Conservation (phyloP, 2,329 filamentous ascomycete genomes). For the Ambrosiella beaveri region DNA sequence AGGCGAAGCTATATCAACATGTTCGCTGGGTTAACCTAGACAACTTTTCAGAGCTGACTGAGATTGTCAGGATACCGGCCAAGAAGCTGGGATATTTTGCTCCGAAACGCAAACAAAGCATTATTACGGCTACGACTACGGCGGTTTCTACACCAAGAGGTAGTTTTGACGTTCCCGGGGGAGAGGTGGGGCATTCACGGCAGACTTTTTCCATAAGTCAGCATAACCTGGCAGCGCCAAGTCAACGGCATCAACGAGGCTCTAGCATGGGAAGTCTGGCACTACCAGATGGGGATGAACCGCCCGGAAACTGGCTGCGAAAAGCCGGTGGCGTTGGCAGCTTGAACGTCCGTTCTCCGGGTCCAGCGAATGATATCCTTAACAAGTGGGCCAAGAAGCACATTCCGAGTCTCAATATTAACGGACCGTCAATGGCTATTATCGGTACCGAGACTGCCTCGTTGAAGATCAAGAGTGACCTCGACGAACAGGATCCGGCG, state of each 20-base stretch:
- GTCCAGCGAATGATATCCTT: conserved; percentile 67
- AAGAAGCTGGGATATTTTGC: conserved; percentile 81
- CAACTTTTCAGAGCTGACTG: conserved; percentile 48
- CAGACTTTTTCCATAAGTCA: not conserved
- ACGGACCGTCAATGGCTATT: conserved; percentile 49
- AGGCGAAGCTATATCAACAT: conserved; percentile 61
- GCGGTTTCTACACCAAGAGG: conserved; percentile 49
- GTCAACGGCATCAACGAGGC: conserved; percentile 1
- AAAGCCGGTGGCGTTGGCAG: conserved; percentile 82
- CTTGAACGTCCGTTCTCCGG: conserved; percentile 55
- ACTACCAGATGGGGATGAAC: conserved; percentile 15
- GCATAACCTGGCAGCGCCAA: not conserved
- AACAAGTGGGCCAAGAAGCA: conserved; percentile 75
- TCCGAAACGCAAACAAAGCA: conserved; percentile 72
- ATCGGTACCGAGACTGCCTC: conserved; percentile 43
- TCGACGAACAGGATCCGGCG: conserved; percentile 24
- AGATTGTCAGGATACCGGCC: conserved; percentile 71
- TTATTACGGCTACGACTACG: conserved; percentile 37
- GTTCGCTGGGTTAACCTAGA: conserved; percentile 79
- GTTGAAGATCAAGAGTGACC: conserved; percentile 25
- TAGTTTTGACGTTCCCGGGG: conserved; percentile 40
- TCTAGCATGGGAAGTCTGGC: not conserved
- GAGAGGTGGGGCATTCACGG: not conserved
- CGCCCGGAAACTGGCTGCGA: conserved; percentile 45
- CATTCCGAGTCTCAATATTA: conserved; percentile 59